phyloP scores from a whole-genome alignment of 257 asterid genomes.

The Jaltomata sinuosa region DNA sequence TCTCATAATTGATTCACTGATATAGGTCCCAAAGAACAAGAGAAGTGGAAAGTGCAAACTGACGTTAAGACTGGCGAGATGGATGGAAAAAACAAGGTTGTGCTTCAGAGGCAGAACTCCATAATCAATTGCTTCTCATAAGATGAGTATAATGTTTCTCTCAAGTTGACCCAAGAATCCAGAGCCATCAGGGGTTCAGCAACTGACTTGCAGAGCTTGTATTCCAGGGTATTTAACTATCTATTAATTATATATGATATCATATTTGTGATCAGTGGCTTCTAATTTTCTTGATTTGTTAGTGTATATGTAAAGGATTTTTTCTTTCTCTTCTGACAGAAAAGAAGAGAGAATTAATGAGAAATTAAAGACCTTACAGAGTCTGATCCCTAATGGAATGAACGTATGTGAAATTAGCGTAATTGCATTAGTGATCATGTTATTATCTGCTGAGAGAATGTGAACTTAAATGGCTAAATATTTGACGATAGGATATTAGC shows the following conservation, averaged over 20 bases:
- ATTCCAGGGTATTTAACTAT: slow-evolving; percentile 59
- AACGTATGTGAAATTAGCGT: slow-evolving; percentile 28
- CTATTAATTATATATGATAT: too few relatives aligned
- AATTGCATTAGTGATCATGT: not conserved
- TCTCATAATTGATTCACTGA: not conserved
- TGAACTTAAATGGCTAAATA: not conserved
- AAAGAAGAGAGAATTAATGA: slow-evolving; percentile 74
- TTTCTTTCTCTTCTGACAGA: slow-evolving; percentile 28
- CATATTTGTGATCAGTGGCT: not conserved
- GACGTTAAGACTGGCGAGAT: slow-evolving; percentile 15
- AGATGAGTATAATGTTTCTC: slow-evolving; percentile 40
- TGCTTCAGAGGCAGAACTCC: slow-evolving; percentile 22
- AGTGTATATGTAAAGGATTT: not conserved
- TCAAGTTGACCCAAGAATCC: slow-evolving; percentile 24
- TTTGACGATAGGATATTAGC: slow-evolving; percentile 50
- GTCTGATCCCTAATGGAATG: slow-evolving; percentile 84
- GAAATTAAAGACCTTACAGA: slow-evolving; percentile 72
- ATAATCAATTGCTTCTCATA: slow-evolving; percentile 35
- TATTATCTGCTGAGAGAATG: not conserved
- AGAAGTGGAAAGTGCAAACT: slow-evolving; percentile 15
- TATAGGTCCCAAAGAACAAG: slow-evolving; percentile 34
- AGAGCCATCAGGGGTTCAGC: slow-evolving; percentile 63
- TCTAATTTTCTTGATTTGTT: not conserved
- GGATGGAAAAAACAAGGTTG: slow-evolving; percentile 1
- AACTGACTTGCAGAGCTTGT: slow-evolving; percentile 84